phyloP scores from a whole-genome alignment of 139 green algal genomes.

The Auxenochlorella protothecoides region DNA sequence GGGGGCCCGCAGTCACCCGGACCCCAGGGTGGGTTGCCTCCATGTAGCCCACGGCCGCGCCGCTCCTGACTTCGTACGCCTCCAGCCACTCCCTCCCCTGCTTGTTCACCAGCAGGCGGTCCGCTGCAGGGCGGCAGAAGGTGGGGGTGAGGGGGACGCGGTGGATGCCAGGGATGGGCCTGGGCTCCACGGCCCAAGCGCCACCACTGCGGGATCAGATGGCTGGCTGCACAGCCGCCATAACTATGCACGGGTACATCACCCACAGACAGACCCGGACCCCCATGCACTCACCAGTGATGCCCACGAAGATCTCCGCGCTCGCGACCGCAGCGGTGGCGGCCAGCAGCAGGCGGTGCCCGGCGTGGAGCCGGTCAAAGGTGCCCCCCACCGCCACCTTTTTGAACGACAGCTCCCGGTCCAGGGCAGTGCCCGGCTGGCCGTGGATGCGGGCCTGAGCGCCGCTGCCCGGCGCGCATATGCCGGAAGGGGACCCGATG shows the following conservation, averaged over 20 bases:
- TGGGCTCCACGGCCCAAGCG: neutral
- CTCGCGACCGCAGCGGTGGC: constrained; percentile 49
- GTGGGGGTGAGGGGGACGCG: neutral
- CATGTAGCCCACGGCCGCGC: constrained; percentile 49
- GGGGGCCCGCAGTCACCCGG: constrained; percentile 34
- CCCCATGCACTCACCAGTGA: constrained; percentile 47
- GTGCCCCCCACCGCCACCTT: constrained; percentile 79
- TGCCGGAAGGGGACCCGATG: neutral
- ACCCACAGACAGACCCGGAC: neutral
- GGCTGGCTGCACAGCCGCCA: too few species aligned
- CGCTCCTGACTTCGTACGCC: constrained; percentile 41
- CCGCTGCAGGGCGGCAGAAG: constrained; percentile 27
- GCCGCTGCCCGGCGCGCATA: too few species aligned
- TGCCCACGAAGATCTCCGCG: constrained; percentile 50
- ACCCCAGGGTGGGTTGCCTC: constrained; percentile 33
- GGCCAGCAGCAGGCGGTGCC: constrained; percentile 80
- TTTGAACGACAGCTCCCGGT: constrained; percentile 25
- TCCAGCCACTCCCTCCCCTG: constrained; percentile 56
- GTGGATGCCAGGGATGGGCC: neutral
- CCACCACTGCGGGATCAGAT: too few species aligned
- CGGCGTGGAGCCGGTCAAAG: constrained; percentile 87
- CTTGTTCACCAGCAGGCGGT: constrained; percentile 69
- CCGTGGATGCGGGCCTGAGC: neutral
- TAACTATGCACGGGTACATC: too few species aligned
- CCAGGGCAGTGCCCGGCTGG: neutral